A percentile compares a stretch with the other conserved stretches of the same genome.
phyloP scores from a whole-genome alignment of 257 asterid species.

The Ilex asprella region DNA sequence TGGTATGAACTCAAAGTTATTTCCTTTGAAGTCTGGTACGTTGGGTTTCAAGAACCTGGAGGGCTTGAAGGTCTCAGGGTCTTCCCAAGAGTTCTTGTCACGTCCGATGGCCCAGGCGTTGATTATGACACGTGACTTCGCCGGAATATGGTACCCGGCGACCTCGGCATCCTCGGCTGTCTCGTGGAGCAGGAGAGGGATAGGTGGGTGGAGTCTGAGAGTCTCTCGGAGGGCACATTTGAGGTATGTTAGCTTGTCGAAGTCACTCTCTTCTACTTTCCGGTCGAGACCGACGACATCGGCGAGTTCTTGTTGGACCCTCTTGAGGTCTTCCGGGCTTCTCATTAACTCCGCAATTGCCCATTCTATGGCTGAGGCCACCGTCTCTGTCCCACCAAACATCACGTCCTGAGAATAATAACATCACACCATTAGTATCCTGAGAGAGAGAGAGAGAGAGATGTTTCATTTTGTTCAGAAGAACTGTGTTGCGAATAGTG shows the following conservation, averaged over 20 bases:
- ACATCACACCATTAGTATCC: no score
- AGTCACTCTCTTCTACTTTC: slow-evolving; percentile 60
- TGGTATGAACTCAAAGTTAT: slow-evolving; percentile 70
- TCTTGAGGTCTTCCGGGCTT: slow-evolving; percentile 59
- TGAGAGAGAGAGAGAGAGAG: no score
- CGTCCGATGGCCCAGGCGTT: slow-evolving; percentile 88
- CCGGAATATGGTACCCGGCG: slow-evolving; percentile 65
- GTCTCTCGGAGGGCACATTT: slow-evolving; percentile 66
- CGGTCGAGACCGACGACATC: slow-evolving; percentile 60
- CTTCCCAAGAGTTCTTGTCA: slow-evolving; percentile 64
- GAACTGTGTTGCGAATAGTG: no score
- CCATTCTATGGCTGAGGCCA: slow-evolving; percentile 92
- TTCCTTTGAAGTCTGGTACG: slow-evolving; percentile 61
- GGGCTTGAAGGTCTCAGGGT: slow-evolving; percentile 51
- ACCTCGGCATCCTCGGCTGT: slow-evolving; percentile 49
- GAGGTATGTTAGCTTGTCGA: slow-evolving; percentile 57
- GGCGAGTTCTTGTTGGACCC: slow-evolving; percentile 64
- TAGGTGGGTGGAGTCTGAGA: slow-evolving; percentile 90
- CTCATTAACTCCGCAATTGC: slow-evolving; percentile 79
- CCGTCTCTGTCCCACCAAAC: slow-evolving; percentile 95
- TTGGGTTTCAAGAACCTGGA: slow-evolving; percentile 42
- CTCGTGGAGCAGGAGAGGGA: slow-evolving; percentile 92
- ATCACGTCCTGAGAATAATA: slow-evolving; percentile 53
- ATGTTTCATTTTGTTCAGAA: no score
- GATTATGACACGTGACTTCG: slow-evolving; percentile 56